phyloP scores from a whole-genome alignment of 257 asterid species.

The Jasminum sambac region DNA sequence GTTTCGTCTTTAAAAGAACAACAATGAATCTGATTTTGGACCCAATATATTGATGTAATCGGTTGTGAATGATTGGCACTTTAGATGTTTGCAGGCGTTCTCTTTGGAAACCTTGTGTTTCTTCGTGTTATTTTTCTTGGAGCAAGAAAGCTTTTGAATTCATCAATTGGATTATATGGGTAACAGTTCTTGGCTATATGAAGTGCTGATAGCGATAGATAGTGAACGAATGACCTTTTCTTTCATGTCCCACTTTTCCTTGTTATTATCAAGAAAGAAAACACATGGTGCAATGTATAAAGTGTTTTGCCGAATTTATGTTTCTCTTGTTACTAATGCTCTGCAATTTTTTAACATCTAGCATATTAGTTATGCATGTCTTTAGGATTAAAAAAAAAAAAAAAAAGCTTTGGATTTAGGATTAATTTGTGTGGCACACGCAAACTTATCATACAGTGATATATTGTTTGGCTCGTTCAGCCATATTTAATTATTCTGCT shows the following conservation, averaged over 20 bases:
- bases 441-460: too few species aligned
- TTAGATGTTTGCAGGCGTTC: slow-evolving; percentile 55
- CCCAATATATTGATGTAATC: slow-evolving; percentile 23
- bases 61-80: slow-evolving; percentile 3
- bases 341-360: background rate
- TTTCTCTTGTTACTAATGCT: background rate
- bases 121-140: slow-evolving; percentile 42
- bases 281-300: background rate
- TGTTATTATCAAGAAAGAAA: background rate
- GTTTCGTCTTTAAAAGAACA: background rate
- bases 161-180: slow-evolving; percentile 42
- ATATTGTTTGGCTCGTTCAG: background rate
- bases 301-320: background rate
- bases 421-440: background rate
- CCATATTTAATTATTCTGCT: background rate
- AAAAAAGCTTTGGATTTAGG: background rate
- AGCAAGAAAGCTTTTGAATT: slow-evolving; percentile 42
- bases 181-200: slow-evolving; percentile 28
- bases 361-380: background rate
- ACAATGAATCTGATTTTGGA: background rate
- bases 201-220: background rate
- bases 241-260: background rate
- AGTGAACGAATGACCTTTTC: background rate
- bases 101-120: slow-evolving; percentile 57
- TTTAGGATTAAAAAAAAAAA: too few species aligned